Evolutionary conservation across 2,329 filamentous ascomycete species (phyloP), one percentile per base, ranked within the genome.

Genomic region (Colletotrichum plurivorum): DNA sequence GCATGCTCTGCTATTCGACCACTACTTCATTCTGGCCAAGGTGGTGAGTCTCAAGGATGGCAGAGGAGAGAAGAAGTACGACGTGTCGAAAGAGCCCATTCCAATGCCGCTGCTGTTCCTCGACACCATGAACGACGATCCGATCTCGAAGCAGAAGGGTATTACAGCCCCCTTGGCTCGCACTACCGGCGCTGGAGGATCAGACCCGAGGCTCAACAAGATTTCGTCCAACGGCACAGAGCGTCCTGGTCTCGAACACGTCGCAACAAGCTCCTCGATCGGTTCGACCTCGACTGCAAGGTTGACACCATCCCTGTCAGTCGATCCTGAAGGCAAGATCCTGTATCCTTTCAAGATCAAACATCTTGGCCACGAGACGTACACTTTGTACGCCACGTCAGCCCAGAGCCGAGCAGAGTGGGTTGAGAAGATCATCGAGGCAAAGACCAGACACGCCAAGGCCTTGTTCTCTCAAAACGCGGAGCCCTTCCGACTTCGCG

Each of bases 331-430:
- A 72, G 91, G 94, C 76, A 94, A 92, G 78, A 93, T 96, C 53
- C 82, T 99, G 74, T 99, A 95, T 78, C 96, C 97, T 0, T 99
- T 99, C 89, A 91, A 91, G 73, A 90, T 99, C 78, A 98, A 98
- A 82, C 96, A 99, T 82, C 88, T 99, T 20, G 96, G 97, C 13
- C 93, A 97, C 55, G 95, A 97, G 73, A 91, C 94, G 0, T 98
- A 98, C 78, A 97, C 93, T 0, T 84, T 99, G 2, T 98, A 97
- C 78, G 95, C 95, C 0, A 89, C 92, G 6, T 92, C 90, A 2
- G 88, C 91, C 2, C 88, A 92, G 70, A 92, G 91, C 74, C 89
- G 96, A 66, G 86, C 90, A 71, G 94, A 97, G 56, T 99, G 97
- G 97, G 97, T 94, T 76, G 90, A 90, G 72, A 97, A 94, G 81